Evolutionary conservation across 2,329 filamentous ascomycete genomes (phyloP), one percentile per base, ranked within the genome.

Genomic region (Leptographium flavum): DNA sequence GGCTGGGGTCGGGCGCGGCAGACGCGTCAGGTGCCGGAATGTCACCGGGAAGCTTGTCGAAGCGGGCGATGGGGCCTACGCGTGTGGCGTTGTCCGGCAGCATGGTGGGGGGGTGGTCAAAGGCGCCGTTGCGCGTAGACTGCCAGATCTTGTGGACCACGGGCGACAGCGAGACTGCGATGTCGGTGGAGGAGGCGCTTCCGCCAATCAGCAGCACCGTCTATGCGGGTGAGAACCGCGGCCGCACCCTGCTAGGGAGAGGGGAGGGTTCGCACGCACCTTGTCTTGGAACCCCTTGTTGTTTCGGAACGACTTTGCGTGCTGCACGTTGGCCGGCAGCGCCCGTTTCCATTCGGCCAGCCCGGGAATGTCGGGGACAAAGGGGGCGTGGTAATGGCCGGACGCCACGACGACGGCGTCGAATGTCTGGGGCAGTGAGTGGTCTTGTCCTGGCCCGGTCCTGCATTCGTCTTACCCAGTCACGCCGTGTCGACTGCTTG

Each of bases 291-390:
- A 48, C 1, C 43, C 43, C 3, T 31, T n/a, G 0, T 83, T 74
- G 0, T 63, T 70, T 9, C 83, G 73, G 54, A 86, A 92, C 49
- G 73, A 73, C 56, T 87, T 90, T 0, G 84, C 86, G 55, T 85
- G 81, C 4, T 67, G 68, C 19, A 85, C 68, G 4, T 62, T 54
- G 0, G 63, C 64, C 0, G 74, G 72, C 49, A 73, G 76, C 4
- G 55, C 53, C 11, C 58, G 43, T 54, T 80, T 74, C 74, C 74
- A 83, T 15, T 64, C 63, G 23, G 63, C 57, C 4, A 84, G 63
- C 0, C 81, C 81, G 0, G 66, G 59, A 3, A 81, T 70, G 35
- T 72, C 65, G 0, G 81, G 81, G 1, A 84, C 61, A 46, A 70
- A 72, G 0, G 78, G 76, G 1, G 79, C 65, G 50, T 74, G 72